phyloP scores from a whole-genome alignment of 192 early-diverging fungal genomes.

The Mortierella hygrophila region DNA sequence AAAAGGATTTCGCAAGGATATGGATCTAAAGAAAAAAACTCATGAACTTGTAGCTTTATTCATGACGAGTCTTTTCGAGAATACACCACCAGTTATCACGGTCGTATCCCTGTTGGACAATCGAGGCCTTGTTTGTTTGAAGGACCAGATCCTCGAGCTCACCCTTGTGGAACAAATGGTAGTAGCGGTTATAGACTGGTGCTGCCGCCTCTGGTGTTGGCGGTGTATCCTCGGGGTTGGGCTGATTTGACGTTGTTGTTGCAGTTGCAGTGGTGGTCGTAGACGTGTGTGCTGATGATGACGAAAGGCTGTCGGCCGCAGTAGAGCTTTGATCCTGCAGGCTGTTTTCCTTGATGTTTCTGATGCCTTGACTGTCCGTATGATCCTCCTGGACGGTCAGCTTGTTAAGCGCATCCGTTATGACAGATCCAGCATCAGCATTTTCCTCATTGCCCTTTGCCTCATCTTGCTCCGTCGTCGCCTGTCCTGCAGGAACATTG shows the following conservation, averaged over 20 bases:
- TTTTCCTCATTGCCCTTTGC: neutral
- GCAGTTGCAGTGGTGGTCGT: neutral
- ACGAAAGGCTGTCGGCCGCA: neutral
- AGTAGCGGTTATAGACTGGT: constrained; percentile 74
- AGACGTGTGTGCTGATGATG: neutral
- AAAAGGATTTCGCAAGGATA: neutral
- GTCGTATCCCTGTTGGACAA: constrained; percentile 89
- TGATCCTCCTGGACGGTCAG: constrained; percentile 10
- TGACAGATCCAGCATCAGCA: neutral
- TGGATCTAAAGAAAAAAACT: neutral
- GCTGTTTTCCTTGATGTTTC: neutral
- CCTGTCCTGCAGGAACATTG: neutral
- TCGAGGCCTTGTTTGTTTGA: constrained; percentile 62
- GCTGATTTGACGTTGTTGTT: neutral
- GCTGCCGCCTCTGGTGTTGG: neutral
- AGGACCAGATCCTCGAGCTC: constrained; percentile 84
- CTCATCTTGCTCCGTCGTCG: neutral
- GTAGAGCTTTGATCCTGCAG: neutral
- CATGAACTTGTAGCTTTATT: neutral
- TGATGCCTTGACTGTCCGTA: neutral
- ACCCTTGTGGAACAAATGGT: constrained; percentile 90
- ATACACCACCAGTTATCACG: constrained; percentile 97
- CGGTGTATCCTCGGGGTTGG: neutral
- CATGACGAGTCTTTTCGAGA: constrained; percentile 61
- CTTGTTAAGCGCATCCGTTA: constrained; percentile 5